Evolutionary conservation across 306 rosid species (phyloP).

Genomic region (Gynostemma pentaphyllum): DNA sequence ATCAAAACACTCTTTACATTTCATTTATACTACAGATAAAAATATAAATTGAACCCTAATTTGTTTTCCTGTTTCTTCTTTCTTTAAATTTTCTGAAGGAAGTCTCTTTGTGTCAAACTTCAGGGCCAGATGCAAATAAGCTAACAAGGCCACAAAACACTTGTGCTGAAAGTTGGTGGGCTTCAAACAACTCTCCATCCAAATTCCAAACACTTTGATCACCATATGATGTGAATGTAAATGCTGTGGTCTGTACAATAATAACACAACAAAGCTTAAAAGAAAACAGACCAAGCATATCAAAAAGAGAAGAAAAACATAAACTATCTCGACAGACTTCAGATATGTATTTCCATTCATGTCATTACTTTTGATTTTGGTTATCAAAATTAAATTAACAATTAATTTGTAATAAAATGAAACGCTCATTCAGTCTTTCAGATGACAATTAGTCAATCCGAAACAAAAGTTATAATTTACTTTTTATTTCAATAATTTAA

Average conservation of each 20-base stretch:
- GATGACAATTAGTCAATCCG: too few relatives aligned
- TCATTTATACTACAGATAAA: background rate
- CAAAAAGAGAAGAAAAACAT: too few relatives aligned
- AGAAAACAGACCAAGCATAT: background rate
- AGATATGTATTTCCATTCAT: too few relatives aligned
- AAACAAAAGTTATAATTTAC: too few relatives aligned
- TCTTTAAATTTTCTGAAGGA: background rate
- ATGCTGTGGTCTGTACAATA: conserved; percentile 68
- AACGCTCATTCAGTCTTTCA: too few relatives aligned
- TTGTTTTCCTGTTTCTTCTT: too few relatives aligned
- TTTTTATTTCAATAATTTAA: too few relatives aligned
- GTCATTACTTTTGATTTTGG: too few relatives aligned
- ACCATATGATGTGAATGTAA: conserved; percentile 67
- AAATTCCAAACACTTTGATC: conserved; percentile 78
- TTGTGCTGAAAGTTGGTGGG: conserved; percentile 90
- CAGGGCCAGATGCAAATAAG: conserved; percentile 85
- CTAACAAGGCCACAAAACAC: conserved; percentile 73
- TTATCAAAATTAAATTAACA: too few relatives aligned
- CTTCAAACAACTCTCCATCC: conserved; percentile 73
- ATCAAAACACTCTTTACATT: background rate
- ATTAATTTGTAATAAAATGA: too few relatives aligned
- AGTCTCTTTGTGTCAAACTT: conserved; percentile 22
- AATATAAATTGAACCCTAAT: background rate
- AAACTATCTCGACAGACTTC: too few relatives aligned
- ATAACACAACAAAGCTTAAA: background rate